Base-by-base conservation (phyloP, 2,329 filamentous ascomycete genomes). In the Ophiosphaerella narmari region DNA sequence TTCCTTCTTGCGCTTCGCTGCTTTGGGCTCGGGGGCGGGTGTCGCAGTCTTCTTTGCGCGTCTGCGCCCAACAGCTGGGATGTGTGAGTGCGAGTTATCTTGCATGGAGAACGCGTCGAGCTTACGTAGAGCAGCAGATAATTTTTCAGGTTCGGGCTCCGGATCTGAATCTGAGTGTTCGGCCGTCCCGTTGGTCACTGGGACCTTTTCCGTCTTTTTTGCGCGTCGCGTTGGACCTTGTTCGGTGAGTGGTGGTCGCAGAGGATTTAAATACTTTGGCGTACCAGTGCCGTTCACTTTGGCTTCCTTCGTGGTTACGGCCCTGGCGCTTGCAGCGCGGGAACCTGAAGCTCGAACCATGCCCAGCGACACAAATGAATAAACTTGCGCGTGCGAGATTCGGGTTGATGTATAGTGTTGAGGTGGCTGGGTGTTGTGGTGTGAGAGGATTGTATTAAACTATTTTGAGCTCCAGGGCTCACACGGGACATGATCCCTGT, bases 281-380 rank as follows among this genome's bases (percentile, higher is more conserved):
- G 49, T 68, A 67, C 66, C 62, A 14, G 69, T 62, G 52, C 69
- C 62, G 59, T 65, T 74, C 51, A 62, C 56, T 44, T 62, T 65
- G 34, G 54, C 60, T 48, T 59, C 59, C 50, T 66, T 66, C 18
- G 57, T 51, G 31, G 61, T 60, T n/a, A 56, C 52, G 48, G 65
- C 53, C 50, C 65, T 63, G 45, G 63, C 60, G 52, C 61, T 59
- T 26, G 66, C 60, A 42, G 63, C 60, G 59, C 68, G 67, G 42
- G 68, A 47, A 36, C 48, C 26, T 42, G 57, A 54, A 58, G 61
- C 62, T 46, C 65, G 65, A 54, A 67, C 62, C 68, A 72, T 71
- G 52, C 31, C 58, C 45, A 39, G 51, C 46, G 57, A 52, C 43
- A 52, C 43, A 48, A 43, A 55, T 38, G 32, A 32, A 45, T 46